Conservation (phyloP, 2,329 filamentous ascomycete genomes). For the Chaetomium globosum region DNA sequence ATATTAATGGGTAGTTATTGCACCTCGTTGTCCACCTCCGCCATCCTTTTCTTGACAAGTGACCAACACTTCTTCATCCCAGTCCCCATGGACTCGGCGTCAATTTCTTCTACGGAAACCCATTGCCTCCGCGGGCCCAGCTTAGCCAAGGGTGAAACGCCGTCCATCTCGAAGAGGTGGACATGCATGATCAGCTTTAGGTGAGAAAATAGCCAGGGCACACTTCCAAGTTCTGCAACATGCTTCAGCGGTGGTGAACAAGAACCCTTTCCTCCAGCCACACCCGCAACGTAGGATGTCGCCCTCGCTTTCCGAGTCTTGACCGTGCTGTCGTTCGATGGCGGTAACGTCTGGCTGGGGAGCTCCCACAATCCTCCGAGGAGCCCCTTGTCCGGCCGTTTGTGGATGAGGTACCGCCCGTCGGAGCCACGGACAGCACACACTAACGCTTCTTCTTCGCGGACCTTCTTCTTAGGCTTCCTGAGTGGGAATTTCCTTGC, state of each 20-base stretch:
- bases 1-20: not conserved
- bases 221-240: constrained; percentile 51
- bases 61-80: constrained; percentile 62
- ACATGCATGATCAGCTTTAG: constrained; percentile 61
- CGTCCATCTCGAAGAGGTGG: constrained; percentile 50
- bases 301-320: constrained; percentile 46
- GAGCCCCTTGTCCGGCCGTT: constrained; percentile 57
- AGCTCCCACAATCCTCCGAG: constrained; percentile 61
- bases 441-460: constrained; percentile 56
- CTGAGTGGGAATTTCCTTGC: constrained; percentile 57
- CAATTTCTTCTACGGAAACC: constrained; percentile 47
- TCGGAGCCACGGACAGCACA: constrained; percentile 53
- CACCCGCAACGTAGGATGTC: constrained; percentile 39
- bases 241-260: constrained; percentile 37
- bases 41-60: constrained; percentile 41
- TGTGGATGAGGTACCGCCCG: constrained; percentile 52
- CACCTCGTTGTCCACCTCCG: not conserved
- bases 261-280: constrained; percentile 34
- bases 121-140: constrained; percentile 38
- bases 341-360: constrained; percentile 49
- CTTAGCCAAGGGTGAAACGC: constrained; percentile 10
- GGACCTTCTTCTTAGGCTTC: constrained; percentile 54
- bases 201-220: constrained; percentile 62
- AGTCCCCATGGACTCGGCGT: constrained; percentile 59
- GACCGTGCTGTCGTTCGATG: constrained; percentile 36